Base-by-base conservation (phyloP, 495 filamentous ascomycete species). In the Tuber borchii region DNA sequence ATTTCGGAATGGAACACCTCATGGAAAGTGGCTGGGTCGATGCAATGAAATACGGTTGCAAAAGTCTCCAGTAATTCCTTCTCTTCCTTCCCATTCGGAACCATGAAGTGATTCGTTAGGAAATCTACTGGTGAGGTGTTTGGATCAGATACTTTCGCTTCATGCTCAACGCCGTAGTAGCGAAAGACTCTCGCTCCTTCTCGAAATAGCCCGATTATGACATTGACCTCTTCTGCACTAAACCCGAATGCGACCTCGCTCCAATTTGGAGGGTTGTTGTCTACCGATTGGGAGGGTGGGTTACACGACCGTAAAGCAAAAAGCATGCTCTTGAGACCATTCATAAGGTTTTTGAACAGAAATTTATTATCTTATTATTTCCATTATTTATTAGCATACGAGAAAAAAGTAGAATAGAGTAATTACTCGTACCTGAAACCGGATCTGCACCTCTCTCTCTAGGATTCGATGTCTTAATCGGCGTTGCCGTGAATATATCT, bases 1-100 rank as follows among this genome's bases (percentile, higher is more conserved):
- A 99, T 98, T 85, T 98, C 95, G 17, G 93, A 92, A 79, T 97
- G 93, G 84, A 99, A 99, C 39, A 99, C 93, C 85, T 99, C 96
- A 81, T 99, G 93, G 81, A 99, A 99, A 4, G 94, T 97, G 1
- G 96, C 96, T 6, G 95, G 96, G 82, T 99, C 96, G 80, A 99
- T 96, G 84, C 93, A 95, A 82, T 99, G 95, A 82, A 99, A 99
- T 20, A 98, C 93, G 0, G 95, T 98, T 14, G 95, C 96, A 79
- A 99, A 99, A 16, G 93, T 97, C 85, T 99, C 96, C 14, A 99
- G 88, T 48, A 99, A 88, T 73, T 99, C 96, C 82, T 98, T 99
- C 83, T 99, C 96, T 82, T 98, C 96, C 76, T 97, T 96, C 73
- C 90, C 90, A 83, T 92, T 95, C 0, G 93, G 93, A 22, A 94